Evolutionary conservation across 2,329 filamentous ascomycete genomes (phyloP).

Genomic region (Coniella lustricola): DNA sequence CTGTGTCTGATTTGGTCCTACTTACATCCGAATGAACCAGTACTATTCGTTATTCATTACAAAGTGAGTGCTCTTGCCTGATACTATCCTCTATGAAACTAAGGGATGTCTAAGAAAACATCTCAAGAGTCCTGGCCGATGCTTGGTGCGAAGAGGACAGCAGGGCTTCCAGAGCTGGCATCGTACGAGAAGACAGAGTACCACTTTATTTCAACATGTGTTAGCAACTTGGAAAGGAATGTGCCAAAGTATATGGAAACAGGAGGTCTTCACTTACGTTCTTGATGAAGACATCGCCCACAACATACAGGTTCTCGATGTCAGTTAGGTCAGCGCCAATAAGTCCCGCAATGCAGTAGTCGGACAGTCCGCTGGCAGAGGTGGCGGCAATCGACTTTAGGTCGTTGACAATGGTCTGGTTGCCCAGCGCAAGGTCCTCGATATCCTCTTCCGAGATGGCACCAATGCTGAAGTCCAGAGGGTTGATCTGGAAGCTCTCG

Average conservation of each 20-base stretch:
- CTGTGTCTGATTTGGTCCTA: no score
- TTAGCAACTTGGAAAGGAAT: not conserved
- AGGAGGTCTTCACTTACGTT: not conserved
- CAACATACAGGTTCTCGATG: constrained; percentile 6
- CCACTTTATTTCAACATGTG: not conserved
- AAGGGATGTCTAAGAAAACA: not conserved
- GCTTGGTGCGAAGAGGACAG: constrained; percentile 4
- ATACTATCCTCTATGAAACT: no score
- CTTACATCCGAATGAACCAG: no score
- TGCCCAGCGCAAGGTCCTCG: constrained; percentile 3
- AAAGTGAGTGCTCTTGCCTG: no score
- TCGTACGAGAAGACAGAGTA: constrained; percentile 9
- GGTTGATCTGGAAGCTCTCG: constrained; percentile 10
- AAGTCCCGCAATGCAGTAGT: constrained; percentile 2
- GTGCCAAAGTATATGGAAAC: not conserved
- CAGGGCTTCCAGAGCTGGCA: constrained; percentile 2
- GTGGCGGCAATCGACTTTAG: not conserved
- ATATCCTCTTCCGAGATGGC: constrained; percentile 4
- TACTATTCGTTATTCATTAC: no score
- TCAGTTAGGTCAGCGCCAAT: constrained; percentile 2
- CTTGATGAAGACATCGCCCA: constrained; percentile 9
- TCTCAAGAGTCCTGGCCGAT: not conserved
- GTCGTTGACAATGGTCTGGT: constrained; percentile 2
- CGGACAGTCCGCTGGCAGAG: not conserved
- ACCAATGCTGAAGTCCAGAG: constrained; percentile 8